These are phyloP conservation scores for Saccharomyces eubayanus DNA, from an alignment of 805 yeast genomes.

Conservation along the genomic window DNA sequence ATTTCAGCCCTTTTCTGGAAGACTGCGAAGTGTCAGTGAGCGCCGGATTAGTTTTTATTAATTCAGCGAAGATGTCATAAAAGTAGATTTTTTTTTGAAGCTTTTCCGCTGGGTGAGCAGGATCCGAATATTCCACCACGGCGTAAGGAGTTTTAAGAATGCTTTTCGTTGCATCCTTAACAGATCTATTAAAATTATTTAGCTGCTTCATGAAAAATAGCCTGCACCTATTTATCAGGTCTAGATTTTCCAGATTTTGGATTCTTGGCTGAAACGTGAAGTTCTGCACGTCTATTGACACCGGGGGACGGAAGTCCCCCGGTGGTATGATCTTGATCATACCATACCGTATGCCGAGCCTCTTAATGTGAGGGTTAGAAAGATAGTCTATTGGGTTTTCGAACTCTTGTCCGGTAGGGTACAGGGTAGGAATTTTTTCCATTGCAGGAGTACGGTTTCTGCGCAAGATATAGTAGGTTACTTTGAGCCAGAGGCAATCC, in stretches of 20 bases:
- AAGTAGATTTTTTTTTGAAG: constrained; percentile 18
- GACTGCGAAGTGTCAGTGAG: background rate
- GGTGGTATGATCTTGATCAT: constrained; percentile 73
- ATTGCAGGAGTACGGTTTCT: constrained; percentile 4
- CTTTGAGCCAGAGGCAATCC: background rate
- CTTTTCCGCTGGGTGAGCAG: background rate
- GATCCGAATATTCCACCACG: background rate
- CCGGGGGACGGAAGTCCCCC: constrained; percentile 39
- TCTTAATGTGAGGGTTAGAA: constrained; percentile 38
- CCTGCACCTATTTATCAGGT: constrained; percentile 53
- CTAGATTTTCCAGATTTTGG: constrained; percentile 60
- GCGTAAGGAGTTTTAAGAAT: constrained; percentile 11
- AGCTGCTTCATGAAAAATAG: constrained; percentile 54
- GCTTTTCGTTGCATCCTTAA: background rate
- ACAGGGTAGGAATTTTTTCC: constrained; percentile 42
- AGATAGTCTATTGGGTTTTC: constrained; percentile 59
- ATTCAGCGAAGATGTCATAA: constrained; percentile 35
- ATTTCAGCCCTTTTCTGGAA: background rate
- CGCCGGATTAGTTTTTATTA: constrained; percentile 3
- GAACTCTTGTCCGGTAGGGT: constrained; percentile 49
- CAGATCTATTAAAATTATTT: constrained; percentile 40
- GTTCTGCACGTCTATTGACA: constrained; percentile 42
- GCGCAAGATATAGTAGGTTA: background rate
- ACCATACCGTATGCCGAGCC: constrained; percentile 53
- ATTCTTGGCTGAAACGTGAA: constrained; percentile 61